Conservation (phyloP, 1,139 yeast species). For the Pichia sp. region DNA sequence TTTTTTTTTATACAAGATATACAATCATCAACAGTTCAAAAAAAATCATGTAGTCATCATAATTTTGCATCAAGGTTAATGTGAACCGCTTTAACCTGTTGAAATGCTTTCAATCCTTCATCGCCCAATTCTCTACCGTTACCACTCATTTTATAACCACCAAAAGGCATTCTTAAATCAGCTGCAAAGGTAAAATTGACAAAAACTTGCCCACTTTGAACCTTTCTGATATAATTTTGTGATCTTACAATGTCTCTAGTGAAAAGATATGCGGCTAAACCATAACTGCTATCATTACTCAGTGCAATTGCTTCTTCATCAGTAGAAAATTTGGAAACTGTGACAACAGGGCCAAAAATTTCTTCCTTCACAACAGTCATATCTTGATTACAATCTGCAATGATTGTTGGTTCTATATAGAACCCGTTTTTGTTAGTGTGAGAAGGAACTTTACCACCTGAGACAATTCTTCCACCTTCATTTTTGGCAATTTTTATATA, state of each 20-base stretch:
- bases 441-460: slow-evolving; percentile 37
- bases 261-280: slow-evolving; percentile 53
- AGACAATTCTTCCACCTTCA: slow-evolving; percentile 47
- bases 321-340: slow-evolving; percentile 40
- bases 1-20: too few relatives aligned
- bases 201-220: slow-evolving; percentile 47
- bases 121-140: slow-evolving; percentile 57
- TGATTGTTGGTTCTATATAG: slow-evolving; percentile 45
- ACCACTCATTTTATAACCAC: slow-evolving; percentile 47
- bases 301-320: slow-evolving; percentile 45
- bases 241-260: slow-evolving; percentile 40
- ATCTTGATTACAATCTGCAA: slow-evolving; percentile 42
- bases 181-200: slow-evolving; percentile 52
- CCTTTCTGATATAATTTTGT: slow-evolving; percentile 23
- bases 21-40: too few relatives aligned
- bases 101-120: slow-evolving; percentile 46
- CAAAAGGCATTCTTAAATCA: slow-evolving; percentile 49
- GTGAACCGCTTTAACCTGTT: slow-evolving; percentile 52
- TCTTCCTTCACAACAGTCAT: slow-evolving; percentile 52
- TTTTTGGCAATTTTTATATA: slow-evolving; percentile 45
- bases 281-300: slow-evolving; percentile 47
- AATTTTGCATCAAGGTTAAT: slow-evolving; percentile 28
- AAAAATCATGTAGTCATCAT: too few relatives aligned
- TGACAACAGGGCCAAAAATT: slow-evolving; percentile 54
- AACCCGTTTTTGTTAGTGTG: slow-evolving; percentile 28